Base-by-base conservation (phyloP, 306 rosid genomes). In the Lupinus albus region DNA sequence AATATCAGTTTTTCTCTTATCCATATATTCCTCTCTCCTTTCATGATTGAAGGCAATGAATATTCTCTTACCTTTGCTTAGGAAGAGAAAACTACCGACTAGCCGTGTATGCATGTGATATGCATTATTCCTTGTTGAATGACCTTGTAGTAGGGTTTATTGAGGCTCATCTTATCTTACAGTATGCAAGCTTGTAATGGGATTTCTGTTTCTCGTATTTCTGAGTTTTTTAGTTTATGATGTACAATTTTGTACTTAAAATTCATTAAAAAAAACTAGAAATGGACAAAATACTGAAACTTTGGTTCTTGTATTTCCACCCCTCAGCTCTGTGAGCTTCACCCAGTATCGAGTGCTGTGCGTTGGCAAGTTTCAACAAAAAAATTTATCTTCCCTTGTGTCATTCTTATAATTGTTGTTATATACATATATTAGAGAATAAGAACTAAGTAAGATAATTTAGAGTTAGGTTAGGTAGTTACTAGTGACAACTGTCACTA, bases 121-220 rank as follows among this genome's bases (percentile, higher is more conserved):
- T 60, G 64, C 50, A 28, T 68, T 13, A 35, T 59, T 8, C 17
- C 38, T 21, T 61, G 3, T 61, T 52, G 39, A 44, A 51, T 32
- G 64, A 0, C 16, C 49, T 59, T 47, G 16, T 51, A 8, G 11
- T 38, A 9, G 44, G 3, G 44, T 51, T 44, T 10, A 25, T 13
- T 21, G 13, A 14, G 20, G 45, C 3, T 32, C 33, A 45, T 16
- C 36, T 56, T 52, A 25, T 21, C 35, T 52, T 52, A 48, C 18
- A 5, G 25, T 9, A 60, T 71, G 60, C 3, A 47, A 36, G n/a
- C 35, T 0, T 21, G 20, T 32, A 36, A 10, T n/a, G 25, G 8
- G 39, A 9, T 68, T 60, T 52, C 8, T 52, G 10, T 49, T 39
- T 39, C 2, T n/a, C n/a, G 38, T 50, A 11, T 41, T 68, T 30